phyloP scores from a whole-genome alignment of 2,329 filamentous ascomycete genomes.

The Trichoderma brevicompactum region DNA sequence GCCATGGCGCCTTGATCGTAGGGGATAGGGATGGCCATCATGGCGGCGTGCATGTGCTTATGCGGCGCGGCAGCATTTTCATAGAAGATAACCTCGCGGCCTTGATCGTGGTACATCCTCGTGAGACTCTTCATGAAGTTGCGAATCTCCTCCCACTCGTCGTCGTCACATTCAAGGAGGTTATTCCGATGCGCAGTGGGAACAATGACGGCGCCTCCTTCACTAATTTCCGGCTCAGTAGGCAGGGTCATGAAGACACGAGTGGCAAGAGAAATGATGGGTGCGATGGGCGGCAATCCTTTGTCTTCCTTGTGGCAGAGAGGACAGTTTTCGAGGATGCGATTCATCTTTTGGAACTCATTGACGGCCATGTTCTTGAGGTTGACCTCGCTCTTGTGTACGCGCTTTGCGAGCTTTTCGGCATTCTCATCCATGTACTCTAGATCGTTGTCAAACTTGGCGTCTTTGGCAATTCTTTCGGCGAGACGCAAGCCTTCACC shows the following conservation, averaged over 20 bases:
- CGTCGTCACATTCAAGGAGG: slow-evolving; percentile 95
- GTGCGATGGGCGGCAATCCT: slow-evolving; percentile 75
- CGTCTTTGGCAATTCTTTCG: slow-evolving; percentile 92
- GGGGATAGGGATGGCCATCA: slow-evolving; percentile 85
- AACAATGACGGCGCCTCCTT: slow-evolving; percentile 84
- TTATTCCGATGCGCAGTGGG: slow-evolving; percentile 87
- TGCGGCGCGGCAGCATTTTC: slow-evolving; percentile 89
- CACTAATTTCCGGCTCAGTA: slow-evolving; percentile 83
- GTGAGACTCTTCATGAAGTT: slow-evolving; percentile 99
- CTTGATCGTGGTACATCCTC: slow-evolving; percentile 91
- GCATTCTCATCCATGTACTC: slow-evolving; percentile 99
- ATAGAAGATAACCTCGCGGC: slow-evolving; percentile 93
- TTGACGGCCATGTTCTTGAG: slow-evolving; percentile 84
- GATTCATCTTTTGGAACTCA: slow-evolving; percentile 89
- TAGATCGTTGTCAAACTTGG: slow-evolving; percentile 86
- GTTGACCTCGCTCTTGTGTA: slow-evolving; percentile 85
- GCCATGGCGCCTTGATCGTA: slow-evolving; percentile 90
- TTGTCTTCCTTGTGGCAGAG: slow-evolving; percentile 90
- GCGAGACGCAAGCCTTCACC: slow-evolving; percentile 84
- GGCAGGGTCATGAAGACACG: slow-evolving; percentile 86
- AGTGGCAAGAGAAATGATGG: slow-evolving; percentile 83
- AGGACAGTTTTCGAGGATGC: slow-evolving; percentile 82
- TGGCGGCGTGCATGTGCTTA: slow-evolving; percentile 79
- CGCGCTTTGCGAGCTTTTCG: slow-evolving; percentile 80
- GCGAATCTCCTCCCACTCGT: slow-evolving; percentile 98